phyloP scores from a whole-genome alignment of 2,329 filamentous ascomycete species.

The Monosporascus sp. region DNA sequence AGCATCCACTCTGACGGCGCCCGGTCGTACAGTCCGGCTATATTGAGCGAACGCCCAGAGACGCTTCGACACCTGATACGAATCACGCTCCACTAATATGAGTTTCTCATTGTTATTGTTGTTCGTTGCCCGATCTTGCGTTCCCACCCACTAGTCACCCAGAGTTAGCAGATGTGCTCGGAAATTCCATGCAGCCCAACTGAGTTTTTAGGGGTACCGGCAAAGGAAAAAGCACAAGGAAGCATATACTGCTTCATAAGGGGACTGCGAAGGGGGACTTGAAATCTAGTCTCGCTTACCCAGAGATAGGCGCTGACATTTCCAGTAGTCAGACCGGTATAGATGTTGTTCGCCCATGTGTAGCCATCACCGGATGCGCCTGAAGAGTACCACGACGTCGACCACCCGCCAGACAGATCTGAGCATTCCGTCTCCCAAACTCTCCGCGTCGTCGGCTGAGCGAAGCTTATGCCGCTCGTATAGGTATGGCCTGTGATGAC shows the following conservation, averaged over 20 bases:
- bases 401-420: conserved; percentile 34
- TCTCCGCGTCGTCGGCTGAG: conserved; percentile 24
- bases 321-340: conserved; percentile 34
- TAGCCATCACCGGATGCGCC: conserved; percentile 38
- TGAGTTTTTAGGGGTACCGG: background rate
- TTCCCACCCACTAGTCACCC: conserved; percentile 14
- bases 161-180: background rate
- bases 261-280: conserved; percentile 22
- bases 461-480: conserved; percentile 27
- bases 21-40: conserved; percentile 25
- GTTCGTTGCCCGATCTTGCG: conserved; percentile 14
- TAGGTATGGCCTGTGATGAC: conserved; percentile 38
- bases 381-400: conserved; percentile 34
- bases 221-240: too few relatives aligned
- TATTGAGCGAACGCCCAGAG: conserved; percentile 26
- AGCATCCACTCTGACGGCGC: conserved; percentile 19
- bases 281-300: background rate
- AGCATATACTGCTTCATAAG: too few relatives aligned
- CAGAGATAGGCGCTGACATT: conserved; percentile 42
- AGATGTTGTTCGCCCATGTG: conserved; percentile 41
- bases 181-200: background rate
- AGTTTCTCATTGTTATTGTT: conserved; percentile 22
- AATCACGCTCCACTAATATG: conserved; percentile 15
- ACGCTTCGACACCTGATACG: conserved; percentile 12
- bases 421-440: conserved; percentile 44